A percentile compares a stretch with the other conserved stretches of the same genome.
phyloP scores from a whole-genome alignment of 176 grass and related monocot genomes.

The Musa troglodytarum region DNA sequence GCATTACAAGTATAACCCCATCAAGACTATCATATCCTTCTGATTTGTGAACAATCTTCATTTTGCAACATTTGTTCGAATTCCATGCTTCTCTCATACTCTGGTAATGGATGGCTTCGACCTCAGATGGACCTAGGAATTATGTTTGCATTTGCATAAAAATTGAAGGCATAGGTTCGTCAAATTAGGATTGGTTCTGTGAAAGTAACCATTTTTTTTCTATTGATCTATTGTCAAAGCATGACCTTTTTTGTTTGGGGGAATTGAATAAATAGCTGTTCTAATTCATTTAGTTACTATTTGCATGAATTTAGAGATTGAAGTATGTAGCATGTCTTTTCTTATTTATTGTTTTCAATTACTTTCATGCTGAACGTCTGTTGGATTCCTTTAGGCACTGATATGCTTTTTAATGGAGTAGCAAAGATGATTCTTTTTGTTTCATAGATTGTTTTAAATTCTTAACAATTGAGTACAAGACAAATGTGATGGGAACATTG shows the following conservation, averaged over 20 bases:
- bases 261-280: not conserved
- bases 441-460: constrained; percentile 7
- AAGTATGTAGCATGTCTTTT: not conserved
- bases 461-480: constrained; percentile 74
- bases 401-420: not conserved
- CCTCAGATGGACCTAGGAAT: not conserved
- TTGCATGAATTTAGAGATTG: not conserved
- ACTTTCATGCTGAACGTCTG: too few species aligned
- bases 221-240: too few species aligned
- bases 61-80: not conserved
- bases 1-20: constrained; percentile 94
- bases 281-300: not conserved
- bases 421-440: not conserved
- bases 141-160: not conserved
- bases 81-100: not conserved
- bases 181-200: not conserved
- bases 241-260: not conserved
- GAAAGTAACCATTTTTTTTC: too few species aligned
- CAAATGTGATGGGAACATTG: constrained; percentile 92
- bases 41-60: not conserved
- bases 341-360: not conserved
- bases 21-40: constrained; percentile 99
- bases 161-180: not conserved
- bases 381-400: not conserved
- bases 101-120: not conserved